Evolutionary conservation across 495 filamentous ascomycete genomes (phyloP), one percentile per base, ranked within the genome.

Genomic region (Chaetomidium leptoderma): DNA sequence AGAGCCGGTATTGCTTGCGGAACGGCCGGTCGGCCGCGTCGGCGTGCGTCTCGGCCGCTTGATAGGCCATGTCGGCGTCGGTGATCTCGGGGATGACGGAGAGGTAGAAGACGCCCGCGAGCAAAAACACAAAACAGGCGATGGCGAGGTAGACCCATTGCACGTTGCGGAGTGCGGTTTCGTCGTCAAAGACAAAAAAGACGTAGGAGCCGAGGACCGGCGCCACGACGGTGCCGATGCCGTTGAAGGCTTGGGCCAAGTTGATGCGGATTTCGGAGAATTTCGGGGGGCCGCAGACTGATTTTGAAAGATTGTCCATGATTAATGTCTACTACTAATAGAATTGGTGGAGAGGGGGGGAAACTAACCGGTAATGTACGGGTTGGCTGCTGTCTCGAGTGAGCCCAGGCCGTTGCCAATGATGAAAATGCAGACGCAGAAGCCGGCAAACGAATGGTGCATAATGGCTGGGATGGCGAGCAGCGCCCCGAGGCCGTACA

Each of bases 111-210:
- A 86, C 73, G 48, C 80, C 64, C 16, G 84, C 83, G 5, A 91
- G 78, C 32, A 82, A 33, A 65, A 81, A 81, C 48, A 89, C 86
- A 64, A 90, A 89, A 70, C 73, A 72, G 14, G 84, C 87, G 51
- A 90, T 86, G 35, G 83, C 86, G 6, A 89, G 77, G 67, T 91
- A 91, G 4, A 86, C 84, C 84, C 85, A 90, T 66, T 90, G 86
- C 14, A 90, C 87, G 59, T 80, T 81, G 23, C 68, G 53, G 19
- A 89, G 69, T 0, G 76, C 76, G 29, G 73, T 66, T 26, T 70
- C 71, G 30, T 79, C 75, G 59, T 80, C 75, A 36, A 78, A 78
- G 8, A 77, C 74, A 72, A 89, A 90, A 74, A 90, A 83, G 35
- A 88, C 86, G 39, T 81, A 82, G 6, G 81, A 83, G 19, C 83